phyloP scores from a whole-genome alignment of 352 stramenopile genomes.

The Globisporangium uncinulatum region DNA sequence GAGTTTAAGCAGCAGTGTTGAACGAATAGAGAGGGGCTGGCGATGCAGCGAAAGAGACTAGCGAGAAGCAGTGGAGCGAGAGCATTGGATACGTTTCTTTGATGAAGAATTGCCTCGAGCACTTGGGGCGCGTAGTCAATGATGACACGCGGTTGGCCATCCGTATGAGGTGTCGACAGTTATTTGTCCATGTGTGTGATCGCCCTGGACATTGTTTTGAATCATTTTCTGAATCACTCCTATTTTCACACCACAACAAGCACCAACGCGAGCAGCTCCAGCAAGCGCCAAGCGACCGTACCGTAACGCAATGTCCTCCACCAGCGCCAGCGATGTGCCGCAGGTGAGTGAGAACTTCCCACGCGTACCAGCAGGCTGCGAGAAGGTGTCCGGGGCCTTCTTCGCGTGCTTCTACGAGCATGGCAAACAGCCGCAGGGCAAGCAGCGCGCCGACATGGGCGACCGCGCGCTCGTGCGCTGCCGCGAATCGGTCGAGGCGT shows the following conservation, averaged over 20 bases:
- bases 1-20: too few relatives aligned
- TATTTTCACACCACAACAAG: not conserved
- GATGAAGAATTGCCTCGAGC: too few relatives aligned
- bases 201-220: not conserved
- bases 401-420: conserved; percentile 82
- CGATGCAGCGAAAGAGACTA: too few relatives aligned
- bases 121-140: too few relatives aligned
- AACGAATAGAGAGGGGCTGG: too few relatives aligned
- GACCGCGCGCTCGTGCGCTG: conserved; percentile 59
- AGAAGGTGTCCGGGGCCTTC: conserved; percentile 62
- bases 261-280: not conserved
- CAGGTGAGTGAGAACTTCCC: conserved; percentile 75
- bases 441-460: conserved; percentile 53
- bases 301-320: conserved; percentile 7
- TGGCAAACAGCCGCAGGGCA: conserved; percentile 59
- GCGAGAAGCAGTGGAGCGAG: too few relatives aligned
- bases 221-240: not conserved
- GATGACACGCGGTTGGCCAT: too few relatives aligned
- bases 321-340: conserved; percentile 21
- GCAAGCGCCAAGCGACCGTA: not conserved
- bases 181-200: too few relatives aligned
- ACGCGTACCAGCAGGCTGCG: conserved; percentile 62
- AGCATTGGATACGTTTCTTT: too few relatives aligned
- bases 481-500: conserved; percentile 45
- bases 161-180: too few relatives aligned